Evolutionary conservation across 495 filamentous ascomycete species (phyloP), one percentile per base, ranked within the genome.

Genomic region (Trichoderma parareesei): DNA sequence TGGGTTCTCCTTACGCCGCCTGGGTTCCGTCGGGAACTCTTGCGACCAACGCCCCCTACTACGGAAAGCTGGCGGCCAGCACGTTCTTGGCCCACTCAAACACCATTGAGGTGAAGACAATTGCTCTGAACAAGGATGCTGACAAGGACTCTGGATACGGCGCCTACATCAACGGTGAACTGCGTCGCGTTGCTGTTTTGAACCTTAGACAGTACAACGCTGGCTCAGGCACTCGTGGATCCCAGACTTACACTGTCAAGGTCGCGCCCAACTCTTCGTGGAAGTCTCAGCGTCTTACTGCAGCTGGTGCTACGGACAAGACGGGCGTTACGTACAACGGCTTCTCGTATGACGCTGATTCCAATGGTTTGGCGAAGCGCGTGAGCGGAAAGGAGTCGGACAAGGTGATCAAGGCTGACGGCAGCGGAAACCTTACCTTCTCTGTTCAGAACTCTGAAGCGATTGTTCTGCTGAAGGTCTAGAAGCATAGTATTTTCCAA

Each of bases 1-100:
- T 57, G 20, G 53, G 53, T 27, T 57, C 53, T 35, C 53, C 53
- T 57, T 57, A 57, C 14, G 20, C 53, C 53, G 53, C 53, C 33
- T 57, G 53, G 53, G 53, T 57, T 37, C 53, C 53, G 11, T 57
- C 53, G 2, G 53, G 53, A 14, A 57, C 53, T 35, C 53, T 57
- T n/a, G 10, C 11, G 9, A 57, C 53, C 9, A 57, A 57, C 16
- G 53, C 53, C 14, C 53, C 53, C 7, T 57, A 57, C 53, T 57
- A 57, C 33, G 53, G 53, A 33, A 57, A 57, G 53, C 11, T 57
- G 20, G 53, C 53, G 8, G 53, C 53, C 20, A 57, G 53, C 53
- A 57, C 53, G 1, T 57, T 57, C 53, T 38, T 57, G 53, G 53
- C 53, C 9, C 16, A 57, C 27, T 57, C 53, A 0, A 13, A 33